These are phyloP conservation scores for Fonsecaea erecta DNA, from an alignment of 2,329 filamentous ascomycete genomes.

Conservation along the genomic window DNA sequence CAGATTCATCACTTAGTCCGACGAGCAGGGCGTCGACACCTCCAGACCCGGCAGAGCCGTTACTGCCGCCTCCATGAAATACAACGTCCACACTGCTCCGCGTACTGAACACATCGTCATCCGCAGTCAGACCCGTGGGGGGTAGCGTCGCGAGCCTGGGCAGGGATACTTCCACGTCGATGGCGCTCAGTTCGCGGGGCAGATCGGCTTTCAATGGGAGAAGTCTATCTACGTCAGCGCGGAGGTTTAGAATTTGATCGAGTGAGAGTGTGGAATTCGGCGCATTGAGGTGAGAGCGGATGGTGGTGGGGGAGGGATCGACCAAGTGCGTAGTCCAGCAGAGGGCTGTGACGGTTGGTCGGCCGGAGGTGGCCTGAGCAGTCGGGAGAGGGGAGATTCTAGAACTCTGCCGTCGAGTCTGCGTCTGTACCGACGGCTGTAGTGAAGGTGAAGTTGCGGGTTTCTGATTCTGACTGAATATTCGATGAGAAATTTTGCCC, in stretches of 20 bases:
- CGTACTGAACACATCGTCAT: slow-evolving; percentile 68
- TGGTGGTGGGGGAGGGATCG: slow-evolving; percentile 48
- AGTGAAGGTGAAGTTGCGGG: not conserved
- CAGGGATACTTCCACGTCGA: slow-evolving; percentile 76
- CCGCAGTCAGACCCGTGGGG: slow-evolving; percentile 60
- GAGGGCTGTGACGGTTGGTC: slow-evolving; percentile 39
- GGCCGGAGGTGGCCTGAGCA: not conserved
- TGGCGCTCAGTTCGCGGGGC: slow-evolving; percentile 68
- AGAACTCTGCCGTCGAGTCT: slow-evolving; percentile 9
- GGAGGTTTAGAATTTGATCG: slow-evolving; percentile 50
- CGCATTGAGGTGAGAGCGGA: slow-evolving; percentile 47
- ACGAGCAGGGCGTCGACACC: slow-evolving; percentile 69
- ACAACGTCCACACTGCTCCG: slow-evolving; percentile 71
- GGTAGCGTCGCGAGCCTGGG: slow-evolving; percentile 77
- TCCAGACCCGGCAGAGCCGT: slow-evolving; percentile 4
- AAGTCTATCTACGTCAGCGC: slow-evolving; percentile 44
- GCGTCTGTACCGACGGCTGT: slow-evolving; percentile 6
- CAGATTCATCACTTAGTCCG: slow-evolving; percentile 63
- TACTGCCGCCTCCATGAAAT: slow-evolving; percentile 56
- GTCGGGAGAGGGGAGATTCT: not conserved
- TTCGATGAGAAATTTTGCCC: slow-evolving; percentile 74
- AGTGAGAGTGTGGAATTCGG: slow-evolving; percentile 44
- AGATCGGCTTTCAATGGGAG: slow-evolving; percentile 58
- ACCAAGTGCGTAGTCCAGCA: slow-evolving; percentile 62
- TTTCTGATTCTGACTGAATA: slow-evolving; percentile 22